Base-by-base conservation (phyloP, 2,329 filamentous ascomycete species). In the Verticillium isaacii region DNA sequence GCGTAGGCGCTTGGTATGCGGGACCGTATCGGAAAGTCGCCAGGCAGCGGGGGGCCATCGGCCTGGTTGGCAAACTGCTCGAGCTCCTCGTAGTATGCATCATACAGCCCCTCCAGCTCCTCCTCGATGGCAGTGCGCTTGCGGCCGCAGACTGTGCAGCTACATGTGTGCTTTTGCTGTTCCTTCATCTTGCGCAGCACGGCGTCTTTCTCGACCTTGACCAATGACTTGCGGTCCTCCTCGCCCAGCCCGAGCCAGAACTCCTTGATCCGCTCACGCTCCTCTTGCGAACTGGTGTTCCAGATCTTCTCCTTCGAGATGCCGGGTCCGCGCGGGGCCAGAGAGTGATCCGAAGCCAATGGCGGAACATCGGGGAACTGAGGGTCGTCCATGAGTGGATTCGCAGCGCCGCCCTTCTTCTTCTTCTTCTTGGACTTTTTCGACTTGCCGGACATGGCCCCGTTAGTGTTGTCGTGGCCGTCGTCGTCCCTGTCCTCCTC, bases 151-250 rank as follows among this genome's bases (percentile, higher is more conserved):
- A 99, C 94, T 5, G 93, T 96, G 77, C 95, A 99, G 74, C 93
- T 97, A 81, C 95, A 99, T 2, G 94, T 98, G 75, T 98, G 93
- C 77, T 98, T 98, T 76, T 99, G 95, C 76, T 99, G 95, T 76
- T 99, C 95, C 82, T 99, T 99, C 95, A 99, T 99, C 82, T 99
- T 99, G 72, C 92, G 93, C 61, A 99, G 80, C 0, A 99, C 95
- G 8, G 95, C 94, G 76, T 99, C 94, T 78, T 99, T 99, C 77
- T 99, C 95, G 34, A 99, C 94, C 77, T 97, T 97, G 72, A 99
- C 93, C 56, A 99, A 81, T 17, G 92, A 95, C 74, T 96, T 95
- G 69, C 95, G 91, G 74, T 98, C 93, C 41, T 96, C 92, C 75
- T 99, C 95, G 67, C 92, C 92, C 54, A 99, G 78, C 17, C 93